A percentile compares a stretch with the other conserved stretches of the same genome.
Evolutionary conservation across 441 rosid genomes (phyloP).

Genomic region (Viola pubescens): DNA sequence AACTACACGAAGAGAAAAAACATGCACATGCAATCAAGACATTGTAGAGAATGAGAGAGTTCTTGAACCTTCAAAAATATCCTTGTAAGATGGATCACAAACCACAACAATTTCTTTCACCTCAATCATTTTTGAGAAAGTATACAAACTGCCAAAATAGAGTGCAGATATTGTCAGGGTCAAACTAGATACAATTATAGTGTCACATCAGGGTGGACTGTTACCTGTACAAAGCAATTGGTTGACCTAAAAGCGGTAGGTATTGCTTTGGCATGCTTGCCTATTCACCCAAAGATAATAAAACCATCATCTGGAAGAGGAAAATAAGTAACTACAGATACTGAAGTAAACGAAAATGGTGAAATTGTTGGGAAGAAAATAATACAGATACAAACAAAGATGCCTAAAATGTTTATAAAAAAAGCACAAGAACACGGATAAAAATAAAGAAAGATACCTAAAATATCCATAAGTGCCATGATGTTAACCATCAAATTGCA

Average conservation of each 20-base stretch:
- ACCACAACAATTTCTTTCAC: conserved; percentile 89
- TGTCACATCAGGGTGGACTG: neutral
- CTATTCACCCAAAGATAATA: conserved; percentile 45
- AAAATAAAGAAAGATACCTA: neutral
- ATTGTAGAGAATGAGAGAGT: conserved; percentile 4
- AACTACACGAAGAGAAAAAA: neutral
- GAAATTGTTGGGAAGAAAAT: neutral
- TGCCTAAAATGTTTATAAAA: neutral
- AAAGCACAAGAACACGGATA: neutral
- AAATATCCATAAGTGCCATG: too few relatives aligned
- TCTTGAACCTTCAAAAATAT: conserved; percentile 69
- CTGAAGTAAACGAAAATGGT: neutral
- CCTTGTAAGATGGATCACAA: conserved; percentile 84
- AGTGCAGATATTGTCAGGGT: conserved; percentile 8
- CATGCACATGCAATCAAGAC: neutral
- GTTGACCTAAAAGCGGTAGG: conserved; percentile 83
- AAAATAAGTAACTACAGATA: conserved; percentile 17
- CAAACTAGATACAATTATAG: neutral
- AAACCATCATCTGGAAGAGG: conserved; percentile 32
- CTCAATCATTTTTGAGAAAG: conserved; percentile 63
- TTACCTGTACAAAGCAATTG: conserved; percentile 93
- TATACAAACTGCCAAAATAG: conserved; percentile 52
- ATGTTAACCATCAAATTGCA: neutral
- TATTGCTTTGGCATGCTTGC: conserved; percentile 95
- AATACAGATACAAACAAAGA: neutral